These are phyloP conservation scores for Lipomyces chichibuensis DNA, from an alignment of 805 yeast species.

Conservation along the genomic window DNA sequence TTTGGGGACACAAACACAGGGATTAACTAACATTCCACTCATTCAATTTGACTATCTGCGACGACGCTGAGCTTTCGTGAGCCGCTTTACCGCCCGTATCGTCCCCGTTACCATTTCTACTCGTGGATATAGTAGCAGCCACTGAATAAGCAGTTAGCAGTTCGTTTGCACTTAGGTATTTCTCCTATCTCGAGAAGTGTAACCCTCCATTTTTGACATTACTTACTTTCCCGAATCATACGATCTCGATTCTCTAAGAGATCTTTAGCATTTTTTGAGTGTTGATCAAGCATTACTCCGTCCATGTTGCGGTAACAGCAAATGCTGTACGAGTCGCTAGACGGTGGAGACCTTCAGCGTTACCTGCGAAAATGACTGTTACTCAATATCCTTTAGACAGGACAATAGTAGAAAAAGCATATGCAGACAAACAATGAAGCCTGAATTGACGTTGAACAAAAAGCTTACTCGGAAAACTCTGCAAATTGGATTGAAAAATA, in stretches of 20 bases:
- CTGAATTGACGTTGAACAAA: background rate
- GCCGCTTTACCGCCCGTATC: background rate
- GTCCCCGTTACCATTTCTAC: constrained; percentile 7
- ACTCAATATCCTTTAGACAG: background rate
- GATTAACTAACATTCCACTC: constrained; percentile 29
- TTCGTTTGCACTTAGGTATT: background rate
- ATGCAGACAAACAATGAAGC: background rate
- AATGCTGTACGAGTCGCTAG: background rate
- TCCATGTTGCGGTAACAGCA: constrained; percentile 6
- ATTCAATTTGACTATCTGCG: constrained; percentile 19
- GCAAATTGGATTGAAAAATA: background rate
- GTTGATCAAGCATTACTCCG: constrained; percentile 9
- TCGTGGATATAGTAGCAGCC: constrained; percentile 18
- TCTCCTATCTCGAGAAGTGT: background rate
- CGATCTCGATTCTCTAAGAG: constrained; percentile 32
- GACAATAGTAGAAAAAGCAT: background rate
- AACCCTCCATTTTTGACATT: background rate
- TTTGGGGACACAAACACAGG: background rate
- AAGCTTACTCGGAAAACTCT: background rate
- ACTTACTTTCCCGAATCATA: constrained; percentile 31
- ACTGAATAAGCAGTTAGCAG: constrained; percentile 13
- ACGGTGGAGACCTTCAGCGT: background rate
- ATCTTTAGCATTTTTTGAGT: constrained; percentile 23
- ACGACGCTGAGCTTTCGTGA: constrained; percentile 4
- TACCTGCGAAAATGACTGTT: background rate